Base-by-base conservation (phyloP, 257 asterid genomes). In the Lavandula angustifolia region DNA sequence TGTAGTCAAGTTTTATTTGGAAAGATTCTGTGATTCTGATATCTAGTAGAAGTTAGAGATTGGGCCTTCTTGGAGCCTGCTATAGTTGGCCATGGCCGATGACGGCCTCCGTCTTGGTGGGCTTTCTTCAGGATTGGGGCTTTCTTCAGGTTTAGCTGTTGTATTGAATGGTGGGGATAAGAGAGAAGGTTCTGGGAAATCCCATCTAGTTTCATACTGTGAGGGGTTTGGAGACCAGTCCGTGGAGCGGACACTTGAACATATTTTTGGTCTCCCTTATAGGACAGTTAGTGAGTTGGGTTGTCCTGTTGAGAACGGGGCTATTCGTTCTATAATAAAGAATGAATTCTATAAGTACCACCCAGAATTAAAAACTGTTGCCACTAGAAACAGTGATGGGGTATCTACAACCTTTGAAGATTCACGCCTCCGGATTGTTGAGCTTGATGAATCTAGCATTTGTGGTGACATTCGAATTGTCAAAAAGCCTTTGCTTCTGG, bases 191-290 rank as follows among this genome's bases (percentile, higher is more conserved):
- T 79, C 92, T 31, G 91, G 85, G 67, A 86, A 82, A 67, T 66
- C 83, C 16, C 95, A 73, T 55, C 77, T 87, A 55, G 83, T 92
- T 77, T 89, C 98, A 6, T 83, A 79, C 65, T 87, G 96, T 80
- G 91, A 85, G 73, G 84, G 80, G 74, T 89, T 89, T 60, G 95
- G 96, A 6, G 96, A 92, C 75, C 96, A 86, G 73, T 87, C 98
- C 9, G 85, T 89, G 75, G 98, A 92, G 73, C 80, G 89, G 55
- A 88, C 95, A 37, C 86, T 92, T 43, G 98, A 92, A 44, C 97
- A 92, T 75, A 84, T 92, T 50, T 92, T 92, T 76, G 77, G 80
- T 79, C 95, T 92, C 53, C 95, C 98, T 18, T 85, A 72, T 73
- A 85, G 82, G 69, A 79, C 89, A 3, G 77, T 92, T 62, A 70